A percentile compares a stretch with the other conserved stretches of the same genome.
Conservation (phyloP, 306 rosid species). For the Chamaecrista fasciculata region DNA sequence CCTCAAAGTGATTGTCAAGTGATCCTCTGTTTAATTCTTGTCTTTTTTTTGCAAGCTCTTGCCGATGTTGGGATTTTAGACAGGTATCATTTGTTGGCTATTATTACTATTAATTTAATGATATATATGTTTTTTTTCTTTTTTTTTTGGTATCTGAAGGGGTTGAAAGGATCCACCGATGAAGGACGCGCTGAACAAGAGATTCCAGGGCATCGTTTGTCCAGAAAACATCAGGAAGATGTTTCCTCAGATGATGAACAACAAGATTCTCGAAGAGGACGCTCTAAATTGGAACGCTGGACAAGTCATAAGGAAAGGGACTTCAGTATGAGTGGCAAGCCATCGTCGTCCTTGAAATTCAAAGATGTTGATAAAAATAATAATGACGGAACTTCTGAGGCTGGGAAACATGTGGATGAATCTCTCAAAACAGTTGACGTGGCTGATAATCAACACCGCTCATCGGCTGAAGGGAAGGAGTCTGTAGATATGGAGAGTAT, state of each 20-base stretch:
- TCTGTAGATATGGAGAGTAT: slow-evolving; percentile 56
- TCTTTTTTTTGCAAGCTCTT: slow-evolving; percentile 23
- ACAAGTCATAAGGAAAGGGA: slow-evolving; percentile 91
- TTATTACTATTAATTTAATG: neutral
- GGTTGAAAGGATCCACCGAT: slow-evolving; percentile 54
- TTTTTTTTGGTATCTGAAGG: slow-evolving; percentile 52
- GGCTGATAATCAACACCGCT: slow-evolving; percentile 43
- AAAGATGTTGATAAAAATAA: slow-evolving; percentile 56
- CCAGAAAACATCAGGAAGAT: slow-evolving; percentile 62
- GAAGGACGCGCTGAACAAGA: slow-evolving; percentile 54
- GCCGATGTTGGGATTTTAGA: slow-evolving; percentile 23
- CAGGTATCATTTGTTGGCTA: neutral
- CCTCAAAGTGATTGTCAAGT: neutral
- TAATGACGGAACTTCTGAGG: slow-evolving; percentile 51
- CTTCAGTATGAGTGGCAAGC: slow-evolving; percentile 55
- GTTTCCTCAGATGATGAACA: slow-evolving; percentile 76
- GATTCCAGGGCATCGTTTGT: slow-evolving; percentile 44
- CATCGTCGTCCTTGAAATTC: slow-evolving; percentile 54
- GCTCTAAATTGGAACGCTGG: slow-evolving; percentile 98
- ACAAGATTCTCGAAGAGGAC: slow-evolving; percentile 71
- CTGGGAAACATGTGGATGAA: slow-evolving; percentile 57
- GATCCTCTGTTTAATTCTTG: neutral
- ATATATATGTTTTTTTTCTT: slow-evolving; percentile 12
- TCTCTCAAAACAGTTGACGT: slow-evolving; percentile 45
- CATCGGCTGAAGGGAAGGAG: slow-evolving; percentile 58